Evolutionary conservation across 2,329 filamentous ascomycete genomes (phyloP).

Genomic region (Stagonosporopsis chrysanthemi): DNA sequence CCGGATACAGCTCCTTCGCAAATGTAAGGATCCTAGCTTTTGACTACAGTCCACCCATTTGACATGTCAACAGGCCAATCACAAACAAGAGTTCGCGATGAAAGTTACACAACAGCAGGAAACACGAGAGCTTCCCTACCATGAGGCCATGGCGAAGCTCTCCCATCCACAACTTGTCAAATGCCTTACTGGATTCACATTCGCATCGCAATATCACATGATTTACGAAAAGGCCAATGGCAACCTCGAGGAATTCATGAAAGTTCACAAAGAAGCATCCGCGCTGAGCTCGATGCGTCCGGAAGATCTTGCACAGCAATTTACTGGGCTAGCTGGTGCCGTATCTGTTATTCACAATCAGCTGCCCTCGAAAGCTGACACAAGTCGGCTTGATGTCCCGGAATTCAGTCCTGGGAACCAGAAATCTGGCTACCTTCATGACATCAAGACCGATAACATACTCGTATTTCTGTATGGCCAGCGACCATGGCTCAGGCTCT

Average conservation of each 20-base stretch:
- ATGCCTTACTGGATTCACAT: constrained; percentile 26
- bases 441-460: constrained; percentile 12
- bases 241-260: constrained; percentile 10
- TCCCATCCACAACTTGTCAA: constrained; percentile 24
- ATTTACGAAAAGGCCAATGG: constrained; percentile 20
- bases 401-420: too few species aligned
- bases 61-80: background rate
- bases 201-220: constrained; percentile 21
- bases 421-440: constrained; percentile 5
- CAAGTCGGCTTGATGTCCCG: background rate
- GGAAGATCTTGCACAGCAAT: constrained; percentile 1
- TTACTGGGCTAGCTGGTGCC: background rate
- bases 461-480: constrained; percentile 8
- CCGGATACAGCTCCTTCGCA: background rate
- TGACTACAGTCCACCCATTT: background rate
- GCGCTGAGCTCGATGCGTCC: accelerated
- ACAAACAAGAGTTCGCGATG: constrained; percentile 1
- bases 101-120: constrained; percentile 3
- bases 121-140: constrained; percentile 3
- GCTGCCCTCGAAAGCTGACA: background rate
- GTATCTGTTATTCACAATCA: constrained; percentile 3
- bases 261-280: background rate
- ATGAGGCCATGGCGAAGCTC: background rate
- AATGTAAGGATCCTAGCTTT: background rate
- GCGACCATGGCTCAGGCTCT: constrained; percentile 12